A percentile compares a stretch with the other conserved stretches of the same genome.
Conservation (phyloP, 2,329 filamentous ascomycete genomes). For the Dactylellina parvicollis region DNA sequence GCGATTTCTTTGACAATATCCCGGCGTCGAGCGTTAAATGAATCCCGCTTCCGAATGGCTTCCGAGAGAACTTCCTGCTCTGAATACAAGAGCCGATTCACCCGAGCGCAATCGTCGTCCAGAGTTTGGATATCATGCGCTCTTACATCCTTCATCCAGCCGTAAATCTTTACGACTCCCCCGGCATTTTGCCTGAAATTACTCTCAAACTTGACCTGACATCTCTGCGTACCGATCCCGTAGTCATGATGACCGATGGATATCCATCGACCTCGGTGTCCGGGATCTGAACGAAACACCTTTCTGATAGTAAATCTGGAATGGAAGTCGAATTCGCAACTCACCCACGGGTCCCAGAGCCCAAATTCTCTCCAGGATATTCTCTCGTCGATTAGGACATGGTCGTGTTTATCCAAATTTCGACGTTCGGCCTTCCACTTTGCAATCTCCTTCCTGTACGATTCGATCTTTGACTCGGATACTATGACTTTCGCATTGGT, state of each 20-base stretch:
- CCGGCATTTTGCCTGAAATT: background rate
- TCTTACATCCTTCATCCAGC: constrained; percentile 7
- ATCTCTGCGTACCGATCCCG: background rate
- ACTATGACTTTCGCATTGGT: background rate
- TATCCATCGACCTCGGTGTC: background rate
- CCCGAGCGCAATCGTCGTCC: background rate
- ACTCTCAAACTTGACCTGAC: background rate
- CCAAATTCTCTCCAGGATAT: background rate
- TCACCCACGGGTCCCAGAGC: constrained; percentile 1
- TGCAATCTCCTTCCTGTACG: background rate
- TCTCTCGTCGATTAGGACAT: background rate
- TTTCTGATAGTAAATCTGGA: background rate
- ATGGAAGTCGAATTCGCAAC: background rate
- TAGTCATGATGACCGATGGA: background rate
- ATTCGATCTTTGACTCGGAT: background rate
- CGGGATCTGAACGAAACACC: background rate
- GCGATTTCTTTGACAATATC: background rate
- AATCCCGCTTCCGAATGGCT: background rate
- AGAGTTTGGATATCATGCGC: constrained; percentile 5
- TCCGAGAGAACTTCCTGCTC: background rate
- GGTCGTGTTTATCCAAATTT: background rate
- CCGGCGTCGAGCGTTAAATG: background rate
- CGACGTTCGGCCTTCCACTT: background rate
- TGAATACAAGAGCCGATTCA: background rate
- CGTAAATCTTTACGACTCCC: background rate